Conservation (phyloP, 768 basidiomycete species). For the Rhodotorula diobovata region DNA sequence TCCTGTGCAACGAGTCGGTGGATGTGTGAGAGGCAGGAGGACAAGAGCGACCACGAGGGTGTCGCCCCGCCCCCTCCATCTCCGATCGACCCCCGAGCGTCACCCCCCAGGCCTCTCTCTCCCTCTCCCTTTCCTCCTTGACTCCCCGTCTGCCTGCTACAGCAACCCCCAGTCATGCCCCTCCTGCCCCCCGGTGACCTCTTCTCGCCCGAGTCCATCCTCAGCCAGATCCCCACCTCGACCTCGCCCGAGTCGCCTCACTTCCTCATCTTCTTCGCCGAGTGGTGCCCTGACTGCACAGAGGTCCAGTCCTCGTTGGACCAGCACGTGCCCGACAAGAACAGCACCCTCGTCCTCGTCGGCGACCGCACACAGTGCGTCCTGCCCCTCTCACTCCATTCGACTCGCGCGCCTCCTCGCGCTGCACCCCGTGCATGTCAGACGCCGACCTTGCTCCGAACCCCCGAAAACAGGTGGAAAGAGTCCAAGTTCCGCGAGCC, state of each 20-base stretch:
- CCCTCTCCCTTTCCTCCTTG: background rate
- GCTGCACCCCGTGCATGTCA: background rate
- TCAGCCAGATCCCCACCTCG: slow-evolving; percentile 2
- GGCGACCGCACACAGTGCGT: slow-evolving; percentile 21
- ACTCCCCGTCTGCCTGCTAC: no score
- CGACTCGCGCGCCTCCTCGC: background rate
- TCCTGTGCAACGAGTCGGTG: background rate
- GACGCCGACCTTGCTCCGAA: background rate
- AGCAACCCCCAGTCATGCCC: slow-evolving; percentile 3
- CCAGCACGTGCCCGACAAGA: slow-evolving; percentile 5
- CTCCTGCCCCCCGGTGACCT: slow-evolving; percentile 12
- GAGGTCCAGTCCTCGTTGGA: slow-evolving; percentile 19
- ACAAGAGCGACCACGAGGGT: background rate
- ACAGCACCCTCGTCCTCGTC: slow-evolving; percentile 21
- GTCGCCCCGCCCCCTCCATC: background rate
- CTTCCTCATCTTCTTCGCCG: slow-evolving; percentile 34
- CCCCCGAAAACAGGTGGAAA: slow-evolving; percentile 29
- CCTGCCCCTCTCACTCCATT: background rate
- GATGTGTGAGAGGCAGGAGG: background rate
- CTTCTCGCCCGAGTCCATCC: slow-evolving; percentile 14
- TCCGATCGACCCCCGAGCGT: no score
- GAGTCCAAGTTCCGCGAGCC: slow-evolving; percentile 13
- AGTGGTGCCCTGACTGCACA: slow-evolving; percentile 23
- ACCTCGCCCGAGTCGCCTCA: slow-evolving; percentile 10
- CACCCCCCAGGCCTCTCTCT: background rate